These are phyloP conservation scores for Tubosaeta brunneosetosa DNA, from an alignment of 768 basidiomycete genomes.

Conservation along the genomic window DNA sequence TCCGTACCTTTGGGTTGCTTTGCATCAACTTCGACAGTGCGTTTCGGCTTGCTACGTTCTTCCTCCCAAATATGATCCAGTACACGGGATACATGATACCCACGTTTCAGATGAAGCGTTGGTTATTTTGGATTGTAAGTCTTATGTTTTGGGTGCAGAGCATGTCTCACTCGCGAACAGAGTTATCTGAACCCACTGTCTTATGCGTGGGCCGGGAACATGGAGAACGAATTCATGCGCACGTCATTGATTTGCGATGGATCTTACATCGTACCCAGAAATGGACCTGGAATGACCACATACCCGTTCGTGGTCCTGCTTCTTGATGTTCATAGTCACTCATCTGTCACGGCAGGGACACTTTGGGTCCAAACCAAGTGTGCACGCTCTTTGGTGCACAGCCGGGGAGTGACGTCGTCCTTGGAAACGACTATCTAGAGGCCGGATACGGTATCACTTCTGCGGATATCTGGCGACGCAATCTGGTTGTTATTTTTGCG, in stretches of 20 bases:
- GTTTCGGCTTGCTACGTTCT: slow-evolving; percentile 56
- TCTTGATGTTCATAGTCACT: background rate
- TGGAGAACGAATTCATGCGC: slow-evolving; percentile 85
- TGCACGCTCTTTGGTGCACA: slow-evolving; percentile 71
- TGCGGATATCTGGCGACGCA: slow-evolving; percentile 58
- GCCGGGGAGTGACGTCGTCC: slow-evolving; percentile 50
- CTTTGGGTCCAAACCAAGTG: slow-evolving; percentile 63
- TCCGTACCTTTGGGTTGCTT: slow-evolving; percentile 64
- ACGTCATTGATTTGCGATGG: slow-evolving; percentile 64
- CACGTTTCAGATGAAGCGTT: slow-evolving; percentile 65
- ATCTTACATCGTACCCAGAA: slow-evolving; percentile 59
- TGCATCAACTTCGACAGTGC: slow-evolving; percentile 52
- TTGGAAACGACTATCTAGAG: slow-evolving; percentile 58
- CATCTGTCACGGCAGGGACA: slow-evolving; percentile 35
- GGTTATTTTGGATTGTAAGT: slow-evolving; percentile 82
- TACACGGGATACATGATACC: slow-evolving; percentile 72
- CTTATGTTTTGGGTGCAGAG: background rate
- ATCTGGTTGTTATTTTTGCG: slow-evolving; percentile 66
- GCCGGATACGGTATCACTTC: slow-evolving; percentile 47
- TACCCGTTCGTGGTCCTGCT: slow-evolving; percentile 51
- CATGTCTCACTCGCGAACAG: slow-evolving; percentile 23
- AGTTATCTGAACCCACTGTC: slow-evolving; percentile 77
- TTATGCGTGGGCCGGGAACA: slow-evolving; percentile 70
- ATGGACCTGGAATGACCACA: slow-evolving; percentile 47
- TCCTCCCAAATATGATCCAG: slow-evolving; percentile 71